phyloP scores from a whole-genome alignment of 768 basidiomycete species.

The Lactarius psammicola region DNA sequence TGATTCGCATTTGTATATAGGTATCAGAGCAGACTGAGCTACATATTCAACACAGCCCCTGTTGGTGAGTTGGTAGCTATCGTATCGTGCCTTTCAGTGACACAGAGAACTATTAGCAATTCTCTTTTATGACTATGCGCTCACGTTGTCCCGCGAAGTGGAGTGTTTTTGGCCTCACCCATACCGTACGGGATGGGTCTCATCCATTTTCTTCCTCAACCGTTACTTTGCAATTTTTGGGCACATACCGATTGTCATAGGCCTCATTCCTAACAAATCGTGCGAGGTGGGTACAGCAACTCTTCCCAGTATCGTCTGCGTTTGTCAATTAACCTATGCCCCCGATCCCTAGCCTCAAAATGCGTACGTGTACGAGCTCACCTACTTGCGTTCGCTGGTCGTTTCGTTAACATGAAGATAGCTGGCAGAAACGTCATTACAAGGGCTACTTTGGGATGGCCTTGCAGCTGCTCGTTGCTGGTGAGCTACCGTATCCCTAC shows the following conservation, averaged over 20 bases:
- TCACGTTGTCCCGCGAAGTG: conserved; percentile 29
- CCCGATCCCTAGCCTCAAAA: neutral
- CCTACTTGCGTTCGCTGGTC: neutral
- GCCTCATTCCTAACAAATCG: neutral
- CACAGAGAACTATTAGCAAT: conserved; percentile 14
- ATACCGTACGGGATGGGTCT: conserved; percentile 1
- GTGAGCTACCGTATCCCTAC: neutral
- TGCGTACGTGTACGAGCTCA: neutral
- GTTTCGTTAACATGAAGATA: neutral
- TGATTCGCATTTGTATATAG: neutral
- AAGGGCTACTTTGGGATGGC: neutral
- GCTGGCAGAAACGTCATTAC: neutral
- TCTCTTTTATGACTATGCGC: conserved; percentile 30
- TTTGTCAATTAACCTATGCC: neutral
- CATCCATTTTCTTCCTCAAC: conserved; percentile 28
- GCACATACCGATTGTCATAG: conserved; percentile 20
- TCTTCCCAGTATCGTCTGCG: neutral
- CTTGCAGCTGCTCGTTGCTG: conserved; percentile 1
- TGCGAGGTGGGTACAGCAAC: neutral
- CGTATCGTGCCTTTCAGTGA: neutral
- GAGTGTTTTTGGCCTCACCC: conserved; percentile 24
- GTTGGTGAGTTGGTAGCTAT: neutral
- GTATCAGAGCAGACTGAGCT: neutral
- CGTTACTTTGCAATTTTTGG: conserved; percentile 28
- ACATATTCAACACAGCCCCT: neutral